Conservation (phyloP, 139 green algal genomes). For the Haematococcus lacustris region DNA sequence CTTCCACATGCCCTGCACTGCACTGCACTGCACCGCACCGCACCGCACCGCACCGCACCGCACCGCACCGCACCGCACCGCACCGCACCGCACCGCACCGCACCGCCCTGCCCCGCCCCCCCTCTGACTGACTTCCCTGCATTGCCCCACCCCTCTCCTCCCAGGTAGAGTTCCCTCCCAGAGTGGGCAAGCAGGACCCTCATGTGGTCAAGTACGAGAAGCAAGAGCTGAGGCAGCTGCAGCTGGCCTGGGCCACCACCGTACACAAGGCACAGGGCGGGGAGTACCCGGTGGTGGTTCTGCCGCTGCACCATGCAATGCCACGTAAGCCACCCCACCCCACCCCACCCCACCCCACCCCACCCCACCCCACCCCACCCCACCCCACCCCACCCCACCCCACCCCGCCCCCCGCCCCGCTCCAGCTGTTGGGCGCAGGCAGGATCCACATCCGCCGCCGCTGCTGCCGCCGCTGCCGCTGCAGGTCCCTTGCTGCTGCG, state of each 20-base stretch:
- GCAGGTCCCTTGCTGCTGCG: no score
- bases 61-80: no score
- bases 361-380: no score
- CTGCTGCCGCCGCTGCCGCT: no score
- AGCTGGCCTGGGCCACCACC: conserved; percentile 70
- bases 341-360: no score
- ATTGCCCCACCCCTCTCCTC: neutral
- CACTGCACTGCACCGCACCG: neutral
- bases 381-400: no score
- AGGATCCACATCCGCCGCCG: no score
- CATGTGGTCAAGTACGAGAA: conserved; percentile 8
- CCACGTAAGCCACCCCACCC: no score
- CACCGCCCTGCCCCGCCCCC: neutral
- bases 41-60: neutral
- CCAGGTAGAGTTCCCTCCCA: conserved; percentile 4
- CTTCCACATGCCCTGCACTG: neutral
- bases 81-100: neutral
- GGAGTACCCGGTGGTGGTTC: conserved; percentile 68
- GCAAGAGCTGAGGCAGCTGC: conserved; percentile 30
- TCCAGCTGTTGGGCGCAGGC: no score
- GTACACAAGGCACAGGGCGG: conserved; percentile 86
- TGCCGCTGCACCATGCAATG: conserved; percentile 43
- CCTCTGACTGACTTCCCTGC: neutral
- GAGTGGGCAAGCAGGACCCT: neutral
- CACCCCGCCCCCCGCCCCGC: no score